phyloP scores from a whole-genome alignment of 352 stramenopile genomes.

The Halophytophthora polymorphica region DNA sequence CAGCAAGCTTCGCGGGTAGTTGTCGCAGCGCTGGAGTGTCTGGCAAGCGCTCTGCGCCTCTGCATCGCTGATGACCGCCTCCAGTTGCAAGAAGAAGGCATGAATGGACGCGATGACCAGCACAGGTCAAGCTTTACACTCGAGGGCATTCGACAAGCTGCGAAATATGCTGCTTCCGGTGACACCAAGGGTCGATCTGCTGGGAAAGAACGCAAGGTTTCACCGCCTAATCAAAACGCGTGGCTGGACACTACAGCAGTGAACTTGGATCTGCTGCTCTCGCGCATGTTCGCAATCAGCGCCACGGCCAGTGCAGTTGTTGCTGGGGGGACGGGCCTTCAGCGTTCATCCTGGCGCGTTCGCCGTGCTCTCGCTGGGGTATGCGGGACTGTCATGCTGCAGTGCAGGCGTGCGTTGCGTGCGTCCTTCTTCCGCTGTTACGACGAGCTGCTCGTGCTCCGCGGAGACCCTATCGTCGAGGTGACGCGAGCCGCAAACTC shows the following conservation, averaged over 20 bases:
- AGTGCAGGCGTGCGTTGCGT: slow-evolving; percentile 44
- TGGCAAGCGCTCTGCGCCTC: slow-evolving; percentile 27
- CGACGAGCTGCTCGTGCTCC: slow-evolving; percentile 74
- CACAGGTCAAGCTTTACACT: slow-evolving; percentile 20
- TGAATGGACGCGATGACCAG: slow-evolving; percentile 13
- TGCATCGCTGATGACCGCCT: slow-evolving; percentile 34
- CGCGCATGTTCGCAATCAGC: slow-evolving; percentile 46
- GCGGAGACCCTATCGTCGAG: slow-evolving; percentile 45
- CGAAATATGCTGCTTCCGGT: slow-evolving; percentile 4
- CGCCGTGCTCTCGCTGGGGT: slow-evolving; percentile 55
- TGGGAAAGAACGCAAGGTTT: not conserved
- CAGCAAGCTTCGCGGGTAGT: slow-evolving; percentile 66
- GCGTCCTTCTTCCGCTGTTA: slow-evolving; percentile 72
- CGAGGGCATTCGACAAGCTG: slow-evolving; percentile 27
- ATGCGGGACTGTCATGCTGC: slow-evolving; percentile 51
- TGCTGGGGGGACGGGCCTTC: slow-evolving; percentile 24
- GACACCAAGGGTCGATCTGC: not conserved
- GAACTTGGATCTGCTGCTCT: slow-evolving; percentile 67
- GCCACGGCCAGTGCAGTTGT: slow-evolving; percentile 14
- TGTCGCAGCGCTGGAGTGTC: slow-evolving; percentile 54
- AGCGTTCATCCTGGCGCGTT: slow-evolving; percentile 62
- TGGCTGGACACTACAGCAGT: slow-evolving; percentile 54
- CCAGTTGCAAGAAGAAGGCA: not conserved
- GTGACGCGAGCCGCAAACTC: slow-evolving; percentile 22
- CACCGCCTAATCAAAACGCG: slow-evolving; percentile 18